phyloP scores from a whole-genome alignment of 23 red algal species.

The Gracilaria caudata region DNA sequence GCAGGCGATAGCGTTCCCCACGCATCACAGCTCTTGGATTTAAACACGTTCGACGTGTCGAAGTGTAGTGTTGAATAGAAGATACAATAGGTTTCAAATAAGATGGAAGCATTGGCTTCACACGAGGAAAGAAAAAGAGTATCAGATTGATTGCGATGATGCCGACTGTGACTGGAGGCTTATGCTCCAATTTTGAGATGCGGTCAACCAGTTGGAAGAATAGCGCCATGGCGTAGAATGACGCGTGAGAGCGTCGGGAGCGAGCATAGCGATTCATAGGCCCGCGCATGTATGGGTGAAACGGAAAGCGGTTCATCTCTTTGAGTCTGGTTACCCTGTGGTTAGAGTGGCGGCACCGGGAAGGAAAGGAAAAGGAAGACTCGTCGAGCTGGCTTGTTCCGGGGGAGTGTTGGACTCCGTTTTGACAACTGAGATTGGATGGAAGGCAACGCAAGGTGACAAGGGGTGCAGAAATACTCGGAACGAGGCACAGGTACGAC shows the following conservation, averaged over 20 bases:
- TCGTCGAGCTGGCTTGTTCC: neutral
- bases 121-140: slow-evolving; percentile 38
- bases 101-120: slow-evolving; percentile 26
- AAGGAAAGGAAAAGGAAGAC: neutral
- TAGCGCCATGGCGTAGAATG: slow-evolving; percentile 28
- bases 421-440: no score
- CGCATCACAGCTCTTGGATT: slow-evolving; percentile 32
- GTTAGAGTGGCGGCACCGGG: neutral
- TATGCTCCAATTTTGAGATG: slow-evolving; percentile 8
- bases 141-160: slow-evolving; percentile 43
- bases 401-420: no score
- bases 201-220: slow-evolving; percentile 62
- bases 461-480: no score
- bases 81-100: slow-evolving; percentile 13
- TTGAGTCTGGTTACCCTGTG: neutral
- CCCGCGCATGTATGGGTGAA: slow-evolving; percentile 34
- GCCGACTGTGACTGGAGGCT: slow-evolving; percentile 52
- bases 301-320: slow-evolving; percentile 28
- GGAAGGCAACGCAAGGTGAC: no score
- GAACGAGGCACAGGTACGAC: no score
- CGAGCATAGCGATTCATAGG: slow-evolving; percentile 44
- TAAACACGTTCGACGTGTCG: slow-evolving; percentile 18
- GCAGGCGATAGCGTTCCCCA: slow-evolving; percentile 37
- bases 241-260: slow-evolving; percentile 19
- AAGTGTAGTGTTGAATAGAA: neutral